A percentile compares a stretch with the other conserved stretches of the same genome.
Conservation (phyloP, 2,329 filamentous ascomycete genomes). For the Alternaria brassicicola region DNA sequence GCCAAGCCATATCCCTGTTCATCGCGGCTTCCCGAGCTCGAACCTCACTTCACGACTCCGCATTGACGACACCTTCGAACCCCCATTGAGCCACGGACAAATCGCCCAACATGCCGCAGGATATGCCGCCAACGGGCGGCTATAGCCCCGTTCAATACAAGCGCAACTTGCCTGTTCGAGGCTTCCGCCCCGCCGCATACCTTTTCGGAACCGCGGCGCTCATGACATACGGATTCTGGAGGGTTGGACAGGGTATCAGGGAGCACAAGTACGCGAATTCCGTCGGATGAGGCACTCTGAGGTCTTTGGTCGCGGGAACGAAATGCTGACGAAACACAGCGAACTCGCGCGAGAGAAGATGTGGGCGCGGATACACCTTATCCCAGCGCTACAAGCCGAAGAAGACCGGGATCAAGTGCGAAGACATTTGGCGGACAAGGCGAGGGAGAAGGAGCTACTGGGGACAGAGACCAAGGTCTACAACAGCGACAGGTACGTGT, state of each 20-base stretch:
- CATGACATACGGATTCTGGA: conserved; percentile 92
- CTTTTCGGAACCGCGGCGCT: conserved; percentile 76
- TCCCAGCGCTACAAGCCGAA: conserved; percentile 91
- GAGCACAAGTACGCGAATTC: conserved; percentile 79
- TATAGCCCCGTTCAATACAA: conserved; percentile 98
- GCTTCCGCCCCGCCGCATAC: conserved; percentile 83
- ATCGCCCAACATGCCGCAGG: conserved; percentile 80
- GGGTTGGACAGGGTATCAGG: conserved; percentile 78
- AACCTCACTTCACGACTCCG: conserved; percentile 36
- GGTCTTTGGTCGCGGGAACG: too few relatives aligned
- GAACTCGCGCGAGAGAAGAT: conserved; percentile 97
- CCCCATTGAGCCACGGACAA: conserved; percentile 39
- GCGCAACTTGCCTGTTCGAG: conserved; percentile 90
- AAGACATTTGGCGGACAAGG: conserved; percentile 82
- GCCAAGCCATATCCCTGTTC: conserved; percentile 34
- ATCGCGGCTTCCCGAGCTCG: conserved; percentile 26
- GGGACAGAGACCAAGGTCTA: conserved; percentile 86
- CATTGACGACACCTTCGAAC: conserved; percentile 30
- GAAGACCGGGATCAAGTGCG: conserved; percentile 95
- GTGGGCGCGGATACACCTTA: conserved; percentile 95
- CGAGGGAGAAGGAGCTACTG: conserved; percentile 86
- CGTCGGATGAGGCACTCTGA: background rate
- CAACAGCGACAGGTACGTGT: conserved; percentile 79
- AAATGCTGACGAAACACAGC: conserved; percentile 57
- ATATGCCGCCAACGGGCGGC: conserved; percentile 94